A percentile compares a stretch with the other conserved stretches of the same genome.
These are phyloP conservation scores for Trebouxiophyceae sp. DNA, from an alignment of 163 green algal species.

Conservation along the genomic window DNA sequence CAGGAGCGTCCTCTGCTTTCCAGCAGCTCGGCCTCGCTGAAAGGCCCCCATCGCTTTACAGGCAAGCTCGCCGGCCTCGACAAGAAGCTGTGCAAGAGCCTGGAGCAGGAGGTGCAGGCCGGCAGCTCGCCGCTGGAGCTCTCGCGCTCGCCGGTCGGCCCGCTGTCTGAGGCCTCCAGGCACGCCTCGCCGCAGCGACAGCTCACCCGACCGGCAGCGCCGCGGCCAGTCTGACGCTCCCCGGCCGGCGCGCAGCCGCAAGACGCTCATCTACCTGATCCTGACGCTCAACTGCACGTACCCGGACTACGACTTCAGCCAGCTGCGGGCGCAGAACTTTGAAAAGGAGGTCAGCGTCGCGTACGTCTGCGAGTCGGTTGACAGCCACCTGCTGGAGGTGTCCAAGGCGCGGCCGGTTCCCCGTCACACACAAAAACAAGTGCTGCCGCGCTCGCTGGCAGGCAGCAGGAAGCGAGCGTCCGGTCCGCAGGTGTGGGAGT, in stretches of 20 bases:
- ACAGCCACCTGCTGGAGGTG: slow-evolving; percentile 82
- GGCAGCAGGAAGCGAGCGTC: too few relatives aligned
- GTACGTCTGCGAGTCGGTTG: slow-evolving; percentile 71
- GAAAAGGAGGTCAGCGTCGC: slow-evolving; percentile 67
- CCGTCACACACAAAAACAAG: too few relatives aligned
- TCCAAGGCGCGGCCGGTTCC: slow-evolving; percentile 76
- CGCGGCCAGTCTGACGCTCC: background rate
- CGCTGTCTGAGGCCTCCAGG: slow-evolving; percentile 64
- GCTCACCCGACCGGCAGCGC: background rate
- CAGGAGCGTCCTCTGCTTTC: too few relatives aligned
- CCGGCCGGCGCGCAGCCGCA: slow-evolving; percentile 53
- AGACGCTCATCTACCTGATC: slow-evolving; percentile 97
- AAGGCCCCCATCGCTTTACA: slow-evolving; percentile 26
- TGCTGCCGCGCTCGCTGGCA: too few relatives aligned
- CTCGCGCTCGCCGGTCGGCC: slow-evolving; percentile 76
- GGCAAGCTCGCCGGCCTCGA: slow-evolving; percentile 94
- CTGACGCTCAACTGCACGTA: slow-evolving; percentile 98
- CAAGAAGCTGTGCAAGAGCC: slow-evolving; percentile 89
- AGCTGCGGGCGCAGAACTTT: slow-evolving; percentile 91
- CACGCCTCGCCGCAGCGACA: slow-evolving; percentile 5
- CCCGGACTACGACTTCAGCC: slow-evolving; percentile 97
- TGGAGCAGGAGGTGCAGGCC: slow-evolving; percentile 85
- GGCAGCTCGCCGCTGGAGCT: slow-evolving; percentile 56
- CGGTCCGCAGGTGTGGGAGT: slow-evolving; percentile 62
- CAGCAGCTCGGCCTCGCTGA: background rate